phyloP scores from a whole-genome alignment of 1,139 yeast genomes.

The Suhomyces bribrorum region DNA sequence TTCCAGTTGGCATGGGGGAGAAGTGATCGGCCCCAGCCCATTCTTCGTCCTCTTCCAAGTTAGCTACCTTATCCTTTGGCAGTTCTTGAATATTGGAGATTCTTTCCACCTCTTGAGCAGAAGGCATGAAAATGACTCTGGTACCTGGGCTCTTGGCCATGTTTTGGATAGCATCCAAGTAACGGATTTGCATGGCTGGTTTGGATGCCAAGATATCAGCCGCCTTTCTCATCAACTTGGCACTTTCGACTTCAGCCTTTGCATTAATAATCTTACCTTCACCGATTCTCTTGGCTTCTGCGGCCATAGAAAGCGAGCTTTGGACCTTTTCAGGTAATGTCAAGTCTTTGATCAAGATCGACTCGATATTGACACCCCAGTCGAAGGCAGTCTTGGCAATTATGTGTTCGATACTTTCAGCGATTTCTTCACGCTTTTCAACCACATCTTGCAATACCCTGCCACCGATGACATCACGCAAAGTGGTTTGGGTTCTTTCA shows the following conservation, averaged over 20 bases:
- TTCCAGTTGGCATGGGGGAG: constrained; percentile 9
- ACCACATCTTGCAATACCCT: constrained; percentile 70
- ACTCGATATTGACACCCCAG: constrained; percentile 76
- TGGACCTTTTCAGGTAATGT: constrained; percentile 59
- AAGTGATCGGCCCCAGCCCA: constrained; percentile 18
- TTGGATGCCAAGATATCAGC: constrained; percentile 75
- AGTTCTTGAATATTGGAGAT: constrained; percentile 19
- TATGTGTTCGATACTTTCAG: constrained; percentile 61
- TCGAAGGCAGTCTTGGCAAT: constrained; percentile 64
- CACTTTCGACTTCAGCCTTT: constrained; percentile 74
- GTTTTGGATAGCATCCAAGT: constrained; percentile 75
- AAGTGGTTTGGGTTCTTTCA: constrained; percentile 74
- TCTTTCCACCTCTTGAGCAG: constrained; percentile 44
- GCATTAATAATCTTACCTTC: constrained; percentile 78
- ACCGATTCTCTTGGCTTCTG: constrained; percentile 76
- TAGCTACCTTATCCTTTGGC: constrained; percentile 11
- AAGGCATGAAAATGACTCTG: constrained; percentile 76
- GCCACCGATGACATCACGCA: constrained; percentile 73
- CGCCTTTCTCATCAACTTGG: constrained; percentile 76
- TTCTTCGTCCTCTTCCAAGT: constrained; percentile 20
- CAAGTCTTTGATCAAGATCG: constrained; percentile 70
- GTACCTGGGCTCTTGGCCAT: constrained; percentile 66
- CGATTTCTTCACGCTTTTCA: constrained; percentile 74
- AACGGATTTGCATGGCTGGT: constrained; percentile 79
- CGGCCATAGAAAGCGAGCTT: constrained; percentile 68